Percentiles rank a stretch among this genome's conserved stretches.
phyloP scores from a whole-genome alignment of 176 grass and related monocot species.

The Neostapfia colusana region DNA sequence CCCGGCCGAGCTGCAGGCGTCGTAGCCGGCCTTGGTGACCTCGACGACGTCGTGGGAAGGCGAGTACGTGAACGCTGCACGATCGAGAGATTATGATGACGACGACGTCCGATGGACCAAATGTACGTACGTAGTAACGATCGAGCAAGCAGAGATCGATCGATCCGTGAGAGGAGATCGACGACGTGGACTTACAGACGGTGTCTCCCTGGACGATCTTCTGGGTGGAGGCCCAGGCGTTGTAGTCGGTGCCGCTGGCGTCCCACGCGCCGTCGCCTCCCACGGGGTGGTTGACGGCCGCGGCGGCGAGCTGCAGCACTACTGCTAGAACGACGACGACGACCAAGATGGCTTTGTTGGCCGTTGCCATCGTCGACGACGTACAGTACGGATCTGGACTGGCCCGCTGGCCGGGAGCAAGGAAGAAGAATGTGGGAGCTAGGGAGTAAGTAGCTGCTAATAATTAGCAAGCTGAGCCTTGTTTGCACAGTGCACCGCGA shows the following conservation, averaged over 20 bases:
- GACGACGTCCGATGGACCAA: too few species aligned
- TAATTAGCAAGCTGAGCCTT: too few species aligned
- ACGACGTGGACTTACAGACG: slow-evolving; percentile 39
- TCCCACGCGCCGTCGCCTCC: slow-evolving; percentile 39
- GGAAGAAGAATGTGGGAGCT: too few species aligned
- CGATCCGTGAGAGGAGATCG: too few species aligned
- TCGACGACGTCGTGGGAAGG: slow-evolving; percentile 62
- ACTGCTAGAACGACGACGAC: slow-evolving; percentile 2
- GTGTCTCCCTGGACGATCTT: slow-evolving; percentile 39
- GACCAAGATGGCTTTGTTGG: background rate
- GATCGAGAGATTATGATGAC: too few species aligned
- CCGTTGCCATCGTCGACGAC: background rate
- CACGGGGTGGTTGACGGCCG: slow-evolving; percentile 19
- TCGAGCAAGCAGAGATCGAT: too few species aligned
- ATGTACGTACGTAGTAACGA: too few species aligned
- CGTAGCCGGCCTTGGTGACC: slow-evolving; percentile 61
- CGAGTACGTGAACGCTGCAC: background rate
- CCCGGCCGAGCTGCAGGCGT: slow-evolving; percentile 54
- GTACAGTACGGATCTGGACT: background rate
- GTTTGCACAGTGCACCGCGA: too few species aligned
- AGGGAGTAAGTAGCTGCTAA: too few species aligned
- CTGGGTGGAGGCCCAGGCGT: slow-evolving; percentile 32
- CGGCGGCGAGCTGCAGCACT: slow-evolving; percentile 36
- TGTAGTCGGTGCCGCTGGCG: slow-evolving; percentile 35
- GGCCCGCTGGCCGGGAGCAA: too few species aligned